These are phyloP conservation scores for Colletotrichum lindemuthianum DNA, from an alignment of 2,329 filamentous ascomycete species.

Conservation along the genomic window DNA sequence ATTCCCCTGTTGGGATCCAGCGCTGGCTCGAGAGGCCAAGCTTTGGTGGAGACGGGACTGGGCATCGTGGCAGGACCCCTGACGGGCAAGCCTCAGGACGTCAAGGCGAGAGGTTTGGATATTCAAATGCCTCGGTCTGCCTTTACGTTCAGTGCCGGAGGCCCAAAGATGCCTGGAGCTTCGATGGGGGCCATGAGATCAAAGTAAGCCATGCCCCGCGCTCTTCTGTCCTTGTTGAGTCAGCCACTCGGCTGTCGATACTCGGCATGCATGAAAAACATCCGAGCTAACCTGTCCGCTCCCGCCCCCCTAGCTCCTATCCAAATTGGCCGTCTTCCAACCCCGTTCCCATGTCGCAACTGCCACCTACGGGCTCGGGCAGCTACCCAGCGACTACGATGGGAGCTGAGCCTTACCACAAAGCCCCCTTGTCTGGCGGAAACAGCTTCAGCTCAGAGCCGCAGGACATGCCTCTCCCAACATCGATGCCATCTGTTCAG, in stretches of 20 bases:
- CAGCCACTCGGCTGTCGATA: not conserved
- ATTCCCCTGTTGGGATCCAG: constrained; percentile 84
- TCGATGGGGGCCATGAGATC: constrained; percentile 65
- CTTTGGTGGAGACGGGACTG: constrained; percentile 70
- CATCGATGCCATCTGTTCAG: constrained; percentile 64
- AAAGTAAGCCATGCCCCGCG: constrained; percentile 58
- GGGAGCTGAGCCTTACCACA: constrained; percentile 62
- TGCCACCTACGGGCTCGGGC: constrained; percentile 56
- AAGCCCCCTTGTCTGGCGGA: constrained; percentile 60
- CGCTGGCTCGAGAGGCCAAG: constrained; percentile 81
- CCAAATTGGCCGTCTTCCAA: constrained; percentile 63
- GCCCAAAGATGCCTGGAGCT: constrained; percentile 63
- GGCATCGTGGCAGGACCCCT: constrained; percentile 69
- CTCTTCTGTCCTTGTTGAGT: not conserved
- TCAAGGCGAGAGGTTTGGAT: constrained; percentile 61
- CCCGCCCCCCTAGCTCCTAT: constrained; percentile 58
- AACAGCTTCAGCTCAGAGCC: constrained; percentile 60
- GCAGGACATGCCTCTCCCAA: constrained; percentile 63
- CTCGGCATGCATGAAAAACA: not conserved
- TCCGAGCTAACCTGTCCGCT: constrained; percentile 8
- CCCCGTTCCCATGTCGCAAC: constrained; percentile 58
- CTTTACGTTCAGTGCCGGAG: constrained; percentile 64
- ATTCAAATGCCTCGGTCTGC: constrained; percentile 65
- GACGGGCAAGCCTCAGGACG: constrained; percentile 63
- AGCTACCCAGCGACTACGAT: constrained; percentile 63